Percentiles rank a stretch among this genome's conserved stretches.
Evolutionary conservation across 495 filamentous ascomycete species (phyloP).

Genomic region (Geopyxis carbonaria): DNA sequence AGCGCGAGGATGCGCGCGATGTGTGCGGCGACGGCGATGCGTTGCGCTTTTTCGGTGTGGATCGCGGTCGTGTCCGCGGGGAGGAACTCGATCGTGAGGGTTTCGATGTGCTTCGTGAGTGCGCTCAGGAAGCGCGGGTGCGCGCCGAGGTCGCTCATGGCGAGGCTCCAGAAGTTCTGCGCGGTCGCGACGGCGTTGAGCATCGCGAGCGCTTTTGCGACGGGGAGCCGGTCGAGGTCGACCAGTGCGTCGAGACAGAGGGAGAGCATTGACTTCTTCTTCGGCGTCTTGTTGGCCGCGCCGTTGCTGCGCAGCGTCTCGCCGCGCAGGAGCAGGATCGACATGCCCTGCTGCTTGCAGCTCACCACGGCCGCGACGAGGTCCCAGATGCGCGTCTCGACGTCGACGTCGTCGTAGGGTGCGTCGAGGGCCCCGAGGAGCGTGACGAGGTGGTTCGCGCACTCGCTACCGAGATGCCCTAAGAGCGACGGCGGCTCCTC

Average conservation of each 20-base stretch:
- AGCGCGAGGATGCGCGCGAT: slow-evolving; percentile 82
- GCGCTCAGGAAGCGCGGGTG: slow-evolving; percentile 53
- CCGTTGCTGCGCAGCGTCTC: slow-evolving; percentile 59
- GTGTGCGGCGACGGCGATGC: slow-evolving; percentile 55
- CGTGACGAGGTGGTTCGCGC: slow-evolving; percentile 65
- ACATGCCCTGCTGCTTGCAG: slow-evolving; percentile 87
- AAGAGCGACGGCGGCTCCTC: slow-evolving; percentile 77
- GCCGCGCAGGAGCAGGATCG: slow-evolving; percentile 80
- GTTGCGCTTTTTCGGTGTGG: slow-evolving; percentile 37
- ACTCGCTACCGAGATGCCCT: slow-evolving; percentile 66
- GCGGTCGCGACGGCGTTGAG: slow-evolving; percentile 71
- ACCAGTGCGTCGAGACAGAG: slow-evolving; percentile 60
- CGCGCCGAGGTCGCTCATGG: slow-evolving; percentile 55
- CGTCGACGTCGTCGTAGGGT: slow-evolving; percentile 43
- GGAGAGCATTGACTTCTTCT: slow-evolving; percentile 46
- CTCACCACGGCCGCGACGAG: slow-evolving; percentile 76
- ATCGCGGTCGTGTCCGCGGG: slow-evolving; percentile 30
- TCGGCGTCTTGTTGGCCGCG: slow-evolving; percentile 33
- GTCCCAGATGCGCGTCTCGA: slow-evolving; percentile 58
- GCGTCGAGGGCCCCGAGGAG: slow-evolving; percentile 61
- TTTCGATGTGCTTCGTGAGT: slow-evolving; percentile 51
- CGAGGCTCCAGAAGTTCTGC: slow-evolving; percentile 87
- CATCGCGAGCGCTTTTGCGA: slow-evolving; percentile 48
- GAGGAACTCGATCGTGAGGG: slow-evolving; percentile 35
- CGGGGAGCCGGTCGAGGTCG: slow-evolving; percentile 44